Percentiles rank a stretch among this genome's conserved stretches.
Evolutionary conservation across 257 asterid genomes (phyloP).

Genomic region (Nicotiana undulata): DNA sequence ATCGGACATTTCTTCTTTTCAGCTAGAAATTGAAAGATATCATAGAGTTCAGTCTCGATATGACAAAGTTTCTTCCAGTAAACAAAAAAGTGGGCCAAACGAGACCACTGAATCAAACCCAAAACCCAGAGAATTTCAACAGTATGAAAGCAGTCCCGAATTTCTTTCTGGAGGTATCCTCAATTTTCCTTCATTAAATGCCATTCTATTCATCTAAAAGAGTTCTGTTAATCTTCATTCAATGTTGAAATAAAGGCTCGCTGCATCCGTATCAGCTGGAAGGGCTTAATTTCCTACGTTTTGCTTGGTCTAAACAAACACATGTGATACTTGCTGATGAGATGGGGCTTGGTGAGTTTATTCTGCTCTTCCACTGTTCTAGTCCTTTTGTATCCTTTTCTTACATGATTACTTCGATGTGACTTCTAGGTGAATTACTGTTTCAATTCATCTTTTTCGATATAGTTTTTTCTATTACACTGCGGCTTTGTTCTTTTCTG

Average conservation of each 20-base stretch:
- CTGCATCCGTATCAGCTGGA: slow-evolving; percentile 98
- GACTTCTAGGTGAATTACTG: not conserved
- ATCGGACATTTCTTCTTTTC: slow-evolving; percentile 74
- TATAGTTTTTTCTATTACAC: not conserved
- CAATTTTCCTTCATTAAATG: not conserved
- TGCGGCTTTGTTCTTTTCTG: slow-evolving; percentile 2
- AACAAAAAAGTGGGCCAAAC: slow-evolving; percentile 42
- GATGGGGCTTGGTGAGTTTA: slow-evolving; percentile 93
- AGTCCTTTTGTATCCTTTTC: slow-evolving; percentile 2
- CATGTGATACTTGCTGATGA: slow-evolving; percentile 99
- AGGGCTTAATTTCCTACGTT: slow-evolving; percentile 94
- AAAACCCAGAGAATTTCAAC: slow-evolving; percentile 84
- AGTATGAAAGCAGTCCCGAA: slow-evolving; percentile 77
- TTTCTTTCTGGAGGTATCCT: slow-evolving; percentile 83
- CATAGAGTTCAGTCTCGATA: slow-evolving; percentile 49
- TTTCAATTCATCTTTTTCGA: not conserved
- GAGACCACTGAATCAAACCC: slow-evolving; percentile 59
- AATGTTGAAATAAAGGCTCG: slow-evolving; percentile 45
- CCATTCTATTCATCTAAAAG: not conserved
- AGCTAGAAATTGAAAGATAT: slow-evolving; percentile 68
- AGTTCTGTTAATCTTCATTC: not conserved
- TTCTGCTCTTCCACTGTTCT: slow-evolving; percentile 4
- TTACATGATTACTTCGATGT: not conserved
- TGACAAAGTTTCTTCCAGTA: slow-evolving; percentile 19
- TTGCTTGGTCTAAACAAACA: slow-evolving; percentile 91